Percentiles rank a stretch among this genome's conserved stretches.
Evolutionary conservation across 148 eudicot genomes (phyloP).

Genomic region (Talinum fruticosum): DNA sequence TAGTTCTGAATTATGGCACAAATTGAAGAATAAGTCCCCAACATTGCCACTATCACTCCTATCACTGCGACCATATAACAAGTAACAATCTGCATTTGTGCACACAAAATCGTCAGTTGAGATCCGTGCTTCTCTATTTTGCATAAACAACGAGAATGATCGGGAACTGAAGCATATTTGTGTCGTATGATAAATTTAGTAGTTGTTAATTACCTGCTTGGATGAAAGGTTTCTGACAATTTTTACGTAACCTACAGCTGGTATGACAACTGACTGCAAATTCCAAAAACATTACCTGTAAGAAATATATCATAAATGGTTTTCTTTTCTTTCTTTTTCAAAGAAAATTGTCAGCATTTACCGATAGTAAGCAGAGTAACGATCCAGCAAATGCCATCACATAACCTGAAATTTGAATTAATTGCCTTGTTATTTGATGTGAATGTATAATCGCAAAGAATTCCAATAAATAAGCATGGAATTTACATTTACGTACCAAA

Average conservation of each 20-base stretch:
- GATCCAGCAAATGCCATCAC: constrained; percentile 81
- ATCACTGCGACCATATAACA: constrained; percentile 37
- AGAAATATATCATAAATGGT: neutral
- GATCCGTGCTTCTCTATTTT: neutral
- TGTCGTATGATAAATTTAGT: constrained; percentile 1
- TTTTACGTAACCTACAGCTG: constrained; percentile 57
- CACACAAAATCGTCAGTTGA: neutral
- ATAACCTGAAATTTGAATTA: constrained; percentile 43
- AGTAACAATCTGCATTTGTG: constrained; percentile 32
- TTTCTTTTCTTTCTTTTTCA: neutral
- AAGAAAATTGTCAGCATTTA: constrained; percentile 24
- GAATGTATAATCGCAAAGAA: neutral
- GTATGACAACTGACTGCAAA: constrained; percentile 59
- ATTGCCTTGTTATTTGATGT: neutral
- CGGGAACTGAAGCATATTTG: no score
- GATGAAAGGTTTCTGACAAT: constrained; percentile 45
- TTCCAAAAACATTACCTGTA: constrained; percentile 1
- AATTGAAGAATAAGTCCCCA: constrained; percentile 66
- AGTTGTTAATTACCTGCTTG: constrained; percentile 38
- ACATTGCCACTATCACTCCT: constrained; percentile 42
- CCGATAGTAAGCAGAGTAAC: constrained; percentile 62
- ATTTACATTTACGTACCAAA: constrained; percentile 46
- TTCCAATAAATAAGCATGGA: neutral
- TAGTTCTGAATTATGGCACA: constrained; percentile 36
- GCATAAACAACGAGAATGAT: no score